These are phyloP conservation scores for Phanerochaete sordida DNA, from an alignment of 768 basidiomycete species.

Conservation along the genomic window DNA sequence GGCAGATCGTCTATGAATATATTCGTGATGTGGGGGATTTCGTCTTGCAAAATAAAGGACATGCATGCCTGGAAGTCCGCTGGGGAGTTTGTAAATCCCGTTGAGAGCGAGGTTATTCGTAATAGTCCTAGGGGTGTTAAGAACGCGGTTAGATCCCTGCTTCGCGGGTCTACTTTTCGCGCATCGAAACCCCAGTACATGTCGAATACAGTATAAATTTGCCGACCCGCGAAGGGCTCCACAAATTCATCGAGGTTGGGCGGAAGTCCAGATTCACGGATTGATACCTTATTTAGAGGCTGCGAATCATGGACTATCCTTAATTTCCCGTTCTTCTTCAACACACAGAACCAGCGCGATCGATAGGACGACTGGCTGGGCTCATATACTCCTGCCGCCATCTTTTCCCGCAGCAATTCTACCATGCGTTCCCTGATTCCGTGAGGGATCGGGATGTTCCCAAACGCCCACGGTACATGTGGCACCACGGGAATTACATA, in stretches of 20 bases:
- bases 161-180: constrained; percentile 3
- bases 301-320: constrained; percentile 36
- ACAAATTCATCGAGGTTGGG: constrained; percentile 33
- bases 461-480: constrained; percentile 34
- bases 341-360: constrained; percentile 35
- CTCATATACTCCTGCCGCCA: constrained; percentile 35
- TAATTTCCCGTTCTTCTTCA: constrained; percentile 31
- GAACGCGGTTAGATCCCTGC: constrained; percentile 17
- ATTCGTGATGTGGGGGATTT: constrained; percentile 19
- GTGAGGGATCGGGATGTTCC: constrained; percentile 34
- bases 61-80: constrained; percentile 21
- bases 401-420: constrained; percentile 28
- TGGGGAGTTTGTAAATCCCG: constrained; percentile 19
- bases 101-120: constrained; percentile 12
- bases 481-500: constrained; percentile 29
- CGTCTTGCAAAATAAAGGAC: constrained; percentile 19
- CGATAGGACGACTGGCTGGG: constrained; percentile 33
- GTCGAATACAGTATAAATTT: constrained; percentile 16
- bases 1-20: constrained; percentile 24
- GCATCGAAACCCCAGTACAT: constrained; percentile 18
- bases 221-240: constrained; percentile 15
- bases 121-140: constrained; percentile 11
- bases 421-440: constrained; percentile 29
- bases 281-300: constrained; percentile 35
- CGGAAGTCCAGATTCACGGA: constrained; percentile 32